These are phyloP conservation scores for Suillus alpinus DNA, from an alignment of 768 basidiomycete genomes.

Conservation along the genomic window DNA sequence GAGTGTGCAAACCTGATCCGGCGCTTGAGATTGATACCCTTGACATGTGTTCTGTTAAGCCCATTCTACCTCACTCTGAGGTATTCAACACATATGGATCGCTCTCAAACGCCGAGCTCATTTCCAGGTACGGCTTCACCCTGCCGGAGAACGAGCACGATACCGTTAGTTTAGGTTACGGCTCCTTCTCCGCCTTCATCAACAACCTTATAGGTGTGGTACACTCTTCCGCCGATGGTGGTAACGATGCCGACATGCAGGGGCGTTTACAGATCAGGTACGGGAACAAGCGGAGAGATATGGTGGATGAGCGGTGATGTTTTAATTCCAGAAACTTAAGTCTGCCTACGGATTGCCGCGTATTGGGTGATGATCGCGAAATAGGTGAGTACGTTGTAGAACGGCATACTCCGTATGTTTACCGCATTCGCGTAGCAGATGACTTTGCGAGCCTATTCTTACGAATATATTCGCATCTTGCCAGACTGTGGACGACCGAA, in stretches of 20 bases:
- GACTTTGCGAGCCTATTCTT: neutral
- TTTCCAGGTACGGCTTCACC: constrained; percentile 69
- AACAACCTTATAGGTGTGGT: constrained; percentile 13
- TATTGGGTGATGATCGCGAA: neutral
- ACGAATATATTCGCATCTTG: neutral
- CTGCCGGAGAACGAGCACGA: constrained; percentile 75
- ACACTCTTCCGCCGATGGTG: neutral
- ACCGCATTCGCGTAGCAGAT: neutral
- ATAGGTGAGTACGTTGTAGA: neutral
- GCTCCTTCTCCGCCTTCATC: constrained; percentile 17
- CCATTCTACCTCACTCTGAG: constrained; percentile 50
- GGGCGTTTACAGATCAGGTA: neutral
- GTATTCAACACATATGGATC: constrained; percentile 80
- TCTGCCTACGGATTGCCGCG: neutral
- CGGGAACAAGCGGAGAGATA: neutral
- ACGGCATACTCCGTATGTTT: neutral
- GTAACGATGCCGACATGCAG: constrained; percentile 17
- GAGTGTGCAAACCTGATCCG: neutral
- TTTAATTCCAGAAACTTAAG: neutral
- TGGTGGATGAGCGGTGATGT: neutral
- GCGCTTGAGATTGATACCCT: constrained; percentile 38
- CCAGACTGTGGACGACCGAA: neutral
- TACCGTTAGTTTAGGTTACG: constrained; percentile 35
- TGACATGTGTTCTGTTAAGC: constrained; percentile 65
- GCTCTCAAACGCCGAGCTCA: constrained; percentile 62